Evolutionary conservation across 2,329 filamentous ascomycete genomes (phyloP), one percentile per base, ranked within the genome.

Genomic region (Claviceps sp.): DNA sequence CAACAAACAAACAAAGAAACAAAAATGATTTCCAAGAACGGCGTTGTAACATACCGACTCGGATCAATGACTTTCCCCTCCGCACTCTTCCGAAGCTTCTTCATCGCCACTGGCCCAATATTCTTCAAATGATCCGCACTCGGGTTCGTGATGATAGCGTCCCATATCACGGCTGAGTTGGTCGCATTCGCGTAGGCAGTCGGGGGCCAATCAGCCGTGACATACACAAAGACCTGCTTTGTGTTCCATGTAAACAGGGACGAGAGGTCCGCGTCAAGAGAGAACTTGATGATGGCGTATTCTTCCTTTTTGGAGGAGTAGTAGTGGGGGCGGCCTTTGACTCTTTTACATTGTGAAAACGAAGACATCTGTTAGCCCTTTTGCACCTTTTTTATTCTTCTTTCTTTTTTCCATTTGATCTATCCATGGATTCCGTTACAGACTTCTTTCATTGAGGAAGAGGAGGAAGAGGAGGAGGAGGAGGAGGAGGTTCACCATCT

Each of bases 241-340:
- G 94, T 98, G 76, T 98, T 98, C 93, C 91, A 98, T 64, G 87
- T 95, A 78, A 97, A 97, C 61, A 98, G 87, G 44, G 85, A 85
- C 55, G 82, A 85, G 55, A 98, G 80, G 71, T 98, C 91, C 50
- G 90, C 86, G 63, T 95, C 86, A 54, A 98, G 78, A 62, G 90
- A 87, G 76, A 98, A 98, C 66, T 84, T 85, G 65, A 98, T 85
- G 65, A 93, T 82, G 60, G 91, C 93, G 68, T 96, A 97, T 71
- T 98, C 93, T 70, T 97, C 90, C 69, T 87, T 88, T 69, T 93
- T 94, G 50, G 79, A 75, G 59, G 84, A 87, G 75, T 97, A 95
- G 77, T 97, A 97, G 68, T 97, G 87, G n/a, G 93, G 89, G 10
- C 91, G 80, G 52, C 93, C 91, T 68, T 86, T 89, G 62, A 91